Base-by-base conservation (phyloP, 352 stramenopile genomes). In the Thalassiosira exigua region DNA sequence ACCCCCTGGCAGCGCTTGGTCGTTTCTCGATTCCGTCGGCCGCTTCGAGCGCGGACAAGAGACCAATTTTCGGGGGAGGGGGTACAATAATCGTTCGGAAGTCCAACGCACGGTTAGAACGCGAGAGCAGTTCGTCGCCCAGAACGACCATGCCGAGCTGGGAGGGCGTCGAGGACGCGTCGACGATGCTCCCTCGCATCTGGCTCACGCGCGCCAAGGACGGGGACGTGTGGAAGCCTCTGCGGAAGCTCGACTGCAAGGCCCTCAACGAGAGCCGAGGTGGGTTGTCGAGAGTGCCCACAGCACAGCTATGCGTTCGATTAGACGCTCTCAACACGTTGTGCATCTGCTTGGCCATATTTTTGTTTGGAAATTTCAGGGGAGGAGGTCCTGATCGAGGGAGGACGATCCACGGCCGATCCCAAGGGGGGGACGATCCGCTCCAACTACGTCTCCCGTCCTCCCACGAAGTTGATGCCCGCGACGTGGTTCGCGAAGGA, bases 181-280 rank as follows among this genome's bases (percentile, higher is more conserved):
- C 71, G n/a, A 69, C 75, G 7, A 79, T 78, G 36, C 78, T 86
- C 29, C 70, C 74, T 22, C 61, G 68, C 53, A 80, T 90, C 39
- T 90, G 84, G 84, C 61, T 82, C 7, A 78, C 71, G 7, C 33
- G 70, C 7, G 48, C 57, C 7, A 81, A 82, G 46, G 70, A 82
- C 52, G 52, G 41, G 1, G 82, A 89, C 41, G 70, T 84, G 26
- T 92, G 84, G 85, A 85, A 86, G 53, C 85, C 88, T 24, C 57
- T 93, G 22, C 75, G 85, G 29, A 90, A 90, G 68, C 65, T 79
- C 21, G 88, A 93, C 59, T 90, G 84, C 64, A 76, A 83, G 68
- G 75, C 81, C n/a, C 70, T 93, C 9, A 92, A 92, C 67, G 66
- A 86, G 67, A 71, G 70, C 42, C 54, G 69, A 50, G 75, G 68